Percentiles rank a stretch among this genome's conserved stretches.
These are phyloP conservation scores for Gaeumannomyces tritici DNA, from an alignment of 2,329 filamentous ascomycete species.

Conservation along the genomic window DNA sequence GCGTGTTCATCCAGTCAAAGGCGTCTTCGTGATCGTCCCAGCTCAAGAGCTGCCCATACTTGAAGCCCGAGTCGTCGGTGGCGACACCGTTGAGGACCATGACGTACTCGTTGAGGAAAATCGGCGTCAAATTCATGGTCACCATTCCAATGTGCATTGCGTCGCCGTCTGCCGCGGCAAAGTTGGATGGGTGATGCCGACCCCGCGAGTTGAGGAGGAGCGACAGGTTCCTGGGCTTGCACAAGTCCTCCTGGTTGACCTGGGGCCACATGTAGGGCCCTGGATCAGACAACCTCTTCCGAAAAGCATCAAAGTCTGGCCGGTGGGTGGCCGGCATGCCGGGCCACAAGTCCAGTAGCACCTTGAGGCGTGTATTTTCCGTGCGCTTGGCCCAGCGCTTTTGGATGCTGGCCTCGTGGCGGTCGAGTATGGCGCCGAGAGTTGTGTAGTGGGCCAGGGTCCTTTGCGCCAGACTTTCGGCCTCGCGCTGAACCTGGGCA, in stretches of 20 bases:
- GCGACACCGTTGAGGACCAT: background rate
- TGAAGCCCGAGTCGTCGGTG: background rate
- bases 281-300: no score
- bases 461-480: no score
- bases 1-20: conserved; percentile 22
- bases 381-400: no score
- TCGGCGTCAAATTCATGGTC: conserved; percentile 13
- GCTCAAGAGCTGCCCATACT: conserved; percentile 12
- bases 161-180: conserved; percentile 34
- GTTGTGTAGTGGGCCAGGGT: no score
- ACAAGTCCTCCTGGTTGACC: conserved; percentile 48
- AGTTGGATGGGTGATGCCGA: conserved; percentile 32
- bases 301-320: conserved; percentile 32
- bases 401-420: no score
- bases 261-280: conserved; percentile 36
- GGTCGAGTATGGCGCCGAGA: no score
- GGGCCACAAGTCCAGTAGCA: conserved; percentile 39
- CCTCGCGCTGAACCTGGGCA: no score
- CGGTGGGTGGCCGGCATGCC: conserved; percentile 38
- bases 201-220: conserved; percentile 44
- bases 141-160: conserved; percentile 19
- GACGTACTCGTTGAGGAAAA: conserved; percentile 9
- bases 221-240: conserved; percentile 29
- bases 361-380: no score
- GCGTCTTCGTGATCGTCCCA: conserved; percentile 25